These are phyloP conservation scores for Fusarium lateritium DNA, from an alignment of 2,329 filamentous ascomycete genomes.

Conservation along the genomic window DNA sequence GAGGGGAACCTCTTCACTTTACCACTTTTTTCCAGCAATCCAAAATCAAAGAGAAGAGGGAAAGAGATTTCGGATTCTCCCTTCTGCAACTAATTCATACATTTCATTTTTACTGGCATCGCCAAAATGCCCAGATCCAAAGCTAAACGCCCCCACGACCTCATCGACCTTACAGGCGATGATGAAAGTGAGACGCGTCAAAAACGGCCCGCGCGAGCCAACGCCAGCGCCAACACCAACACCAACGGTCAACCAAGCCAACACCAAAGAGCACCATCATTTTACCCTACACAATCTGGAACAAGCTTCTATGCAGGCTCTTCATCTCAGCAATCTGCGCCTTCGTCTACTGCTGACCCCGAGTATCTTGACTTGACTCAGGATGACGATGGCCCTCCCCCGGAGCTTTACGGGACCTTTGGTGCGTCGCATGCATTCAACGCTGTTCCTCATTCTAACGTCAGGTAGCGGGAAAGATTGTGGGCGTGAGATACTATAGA, in stretches of 20 bases:
- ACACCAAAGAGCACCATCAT: conserved; percentile 9
- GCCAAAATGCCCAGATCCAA: conserved; percentile 36
- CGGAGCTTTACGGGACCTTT: conserved; percentile 65
- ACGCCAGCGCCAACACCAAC: neutral
- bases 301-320: conserved; percentile 34
- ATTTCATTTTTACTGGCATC: neutral
- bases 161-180: conserved; percentile 61
- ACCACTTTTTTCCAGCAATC: neutral
- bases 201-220: conserved; percentile 48
- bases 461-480: conserved; percentile 62
- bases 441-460: conserved; percentile 22
- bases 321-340: conserved; percentile 28
- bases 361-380: conserved; percentile 62
- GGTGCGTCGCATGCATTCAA: conserved; percentile 50
- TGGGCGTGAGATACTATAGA: conserved; percentile 71
- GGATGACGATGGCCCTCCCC: conserved; percentile 56
- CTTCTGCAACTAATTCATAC: neutral
- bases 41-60: neutral
- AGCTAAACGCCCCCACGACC: conserved; percentile 56
- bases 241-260: conserved; percentile 14
- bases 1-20: conserved; percentile 4
- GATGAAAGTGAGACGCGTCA: conserved; percentile 43
- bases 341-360: conserved; percentile 51
- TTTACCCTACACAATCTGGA: conserved; percentile 35
- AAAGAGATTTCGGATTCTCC: neutral